These are phyloP conservation scores for Powellomyces hirtus DNA, from an alignment of 192 early-diverging fungal species.

Conservation along the genomic window DNA sequence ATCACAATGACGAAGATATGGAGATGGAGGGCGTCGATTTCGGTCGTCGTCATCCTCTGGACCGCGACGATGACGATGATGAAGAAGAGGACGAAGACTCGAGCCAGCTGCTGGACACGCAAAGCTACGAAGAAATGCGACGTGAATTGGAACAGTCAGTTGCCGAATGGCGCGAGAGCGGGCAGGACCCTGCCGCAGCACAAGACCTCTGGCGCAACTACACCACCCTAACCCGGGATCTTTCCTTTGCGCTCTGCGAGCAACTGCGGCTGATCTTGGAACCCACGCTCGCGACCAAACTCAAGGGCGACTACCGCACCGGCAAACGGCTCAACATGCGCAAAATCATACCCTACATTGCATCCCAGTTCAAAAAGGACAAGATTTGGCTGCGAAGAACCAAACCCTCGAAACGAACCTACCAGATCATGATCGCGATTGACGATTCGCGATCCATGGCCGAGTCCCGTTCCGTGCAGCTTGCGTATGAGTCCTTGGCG, in stretches of 20 bases:
- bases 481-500: conserved; percentile 92
- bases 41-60: not conserved
- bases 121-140: conserved; percentile 68
- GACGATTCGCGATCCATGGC: conserved; percentile 99
- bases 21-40: conserved; percentile 49
- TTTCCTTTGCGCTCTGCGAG: conserved; percentile 88
- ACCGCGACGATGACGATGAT: conserved; percentile 15
- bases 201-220: conserved; percentile 86
- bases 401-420: conserved; percentile 93
- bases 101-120: conserved; percentile 27
- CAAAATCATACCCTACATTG: conserved; percentile 99
- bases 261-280: conserved; percentile 94
- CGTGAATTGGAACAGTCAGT: conserved; percentile 75
- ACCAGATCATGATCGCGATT: conserved; percentile 97
- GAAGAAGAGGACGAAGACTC: conserved; percentile 20
- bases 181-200: conserved; percentile 53
- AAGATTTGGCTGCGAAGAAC: conserved; percentile 99
- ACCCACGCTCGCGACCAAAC: conserved; percentile 92
- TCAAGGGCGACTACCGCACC: conserved; percentile 96
- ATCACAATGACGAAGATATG: conserved; percentile 60
- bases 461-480: conserved; percentile 78
- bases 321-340: conserved; percentile 99
- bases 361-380: conserved; percentile 98
- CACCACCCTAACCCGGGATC: conserved; percentile 83
- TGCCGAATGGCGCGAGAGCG: conserved; percentile 69